Evolutionary conservation across 2,329 filamentous ascomycete genomes (phyloP), one percentile per base, ranked within the genome.

Genomic region (Aspergillus japonicus): DNA sequence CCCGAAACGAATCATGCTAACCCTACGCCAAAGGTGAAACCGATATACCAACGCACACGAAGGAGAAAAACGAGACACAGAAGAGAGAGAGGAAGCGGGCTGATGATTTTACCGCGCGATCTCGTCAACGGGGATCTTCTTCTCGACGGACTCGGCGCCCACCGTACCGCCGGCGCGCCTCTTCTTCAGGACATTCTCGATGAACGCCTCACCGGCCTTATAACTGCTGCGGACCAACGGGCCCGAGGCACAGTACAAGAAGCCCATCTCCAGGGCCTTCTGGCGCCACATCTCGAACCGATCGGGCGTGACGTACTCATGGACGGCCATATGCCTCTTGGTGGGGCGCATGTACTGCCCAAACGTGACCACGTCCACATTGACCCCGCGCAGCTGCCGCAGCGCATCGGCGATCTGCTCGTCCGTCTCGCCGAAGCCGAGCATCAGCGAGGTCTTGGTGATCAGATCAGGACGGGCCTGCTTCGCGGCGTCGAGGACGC

Each of bases 331-430:
- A 76, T 99, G 95, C 49, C 94, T 87, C 83, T 98, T 99, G 4
- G 95, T 99, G 1, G 95, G 95, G 11, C 94, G 91, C 95, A 99
- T 99, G 81, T 99, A 99, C 81, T 99, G 95, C n/a, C 95, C 95
- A 68, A 99, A 99, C 0, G 95, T 99, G 59, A 99, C 92, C 12
- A 99, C 92, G 68, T 99, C 95, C 50, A 97, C 93, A 61, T 90
- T 82, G 59, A 87, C 85, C 65, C 88, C 88, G 59, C 95, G 86
- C 12, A 99, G 84, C 74, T 96, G 91, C 74, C 82, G 85, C 61
- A 98, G 78, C 0, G 94, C 87, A 64, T 90, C 86, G 85, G 87
- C 89, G 1, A 99, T 77, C 78, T 98, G 90, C 19, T 90, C 85
- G 69, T 98, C 93, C 26, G 88, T 92, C 83, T 99, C 95, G 12